These are phyloP conservation scores for Yarrowia yakushimensis DNA, from an alignment of 805 yeast genomes.

Conservation along the genomic window DNA sequence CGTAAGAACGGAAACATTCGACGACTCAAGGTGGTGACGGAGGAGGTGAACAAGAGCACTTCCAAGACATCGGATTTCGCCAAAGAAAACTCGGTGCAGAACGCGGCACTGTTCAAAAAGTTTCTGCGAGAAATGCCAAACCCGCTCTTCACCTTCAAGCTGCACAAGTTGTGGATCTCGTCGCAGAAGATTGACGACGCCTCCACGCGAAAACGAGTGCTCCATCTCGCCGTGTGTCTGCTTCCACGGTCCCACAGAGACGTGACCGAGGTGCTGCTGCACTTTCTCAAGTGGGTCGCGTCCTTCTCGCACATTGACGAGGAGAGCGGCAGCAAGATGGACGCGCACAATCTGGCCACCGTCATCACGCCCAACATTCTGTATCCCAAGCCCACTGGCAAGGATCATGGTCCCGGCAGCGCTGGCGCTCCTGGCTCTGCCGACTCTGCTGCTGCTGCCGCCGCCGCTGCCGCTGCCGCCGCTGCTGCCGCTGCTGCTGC, in stretches of 20 bases:
- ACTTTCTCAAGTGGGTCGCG: conserved; percentile 91
- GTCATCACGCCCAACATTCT: conserved; percentile 92
- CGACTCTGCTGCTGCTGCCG: conserved; percentile 25
- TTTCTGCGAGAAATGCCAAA: conserved; percentile 90
- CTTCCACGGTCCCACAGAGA: conserved; percentile 81
- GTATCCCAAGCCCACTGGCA: conserved; percentile 48
- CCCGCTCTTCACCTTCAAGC: conserved; percentile 73
- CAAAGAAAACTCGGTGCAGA: conserved; percentile 79
- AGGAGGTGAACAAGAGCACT: conserved; percentile 69
- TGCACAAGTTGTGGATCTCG: conserved; percentile 76
- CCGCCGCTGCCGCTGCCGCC: conserved; percentile 26
- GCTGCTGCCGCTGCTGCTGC: conserved; percentile 25
- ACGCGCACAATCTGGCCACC: conserved; percentile 88
- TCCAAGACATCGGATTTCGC: conserved; percentile 65
- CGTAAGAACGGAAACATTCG: conserved; percentile 94
- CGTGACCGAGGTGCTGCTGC: conserved; percentile 76
- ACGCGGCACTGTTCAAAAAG: conserved; percentile 88
- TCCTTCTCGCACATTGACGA: conserved; percentile 92
- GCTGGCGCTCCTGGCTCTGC: conserved; percentile 27
- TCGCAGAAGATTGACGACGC: conserved; percentile 44
- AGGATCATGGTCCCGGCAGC: conserved; percentile 26
- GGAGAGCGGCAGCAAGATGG: conserved; percentile 92
- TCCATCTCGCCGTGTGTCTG: conserved; percentile 66
- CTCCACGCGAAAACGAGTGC: conserved; percentile 49
- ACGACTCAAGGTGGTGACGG: conserved; percentile 67